Evolutionary conservation across 371 early-diverging fungal species (phyloP).

Genomic region (Phascolomyces articulosus): DNA sequence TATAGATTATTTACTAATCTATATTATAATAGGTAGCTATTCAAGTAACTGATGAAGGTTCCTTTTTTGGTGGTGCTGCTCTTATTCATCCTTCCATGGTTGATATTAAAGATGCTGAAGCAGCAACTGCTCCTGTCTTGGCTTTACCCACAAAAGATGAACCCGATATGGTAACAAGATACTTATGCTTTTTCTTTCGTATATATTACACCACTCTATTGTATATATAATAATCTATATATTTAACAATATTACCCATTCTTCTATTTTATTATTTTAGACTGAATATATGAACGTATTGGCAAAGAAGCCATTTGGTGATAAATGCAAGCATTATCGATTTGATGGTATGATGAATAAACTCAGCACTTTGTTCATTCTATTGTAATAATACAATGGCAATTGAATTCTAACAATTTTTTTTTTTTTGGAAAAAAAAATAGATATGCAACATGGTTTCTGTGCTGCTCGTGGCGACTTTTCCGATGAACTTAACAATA

Average conservation of each 20-base stretch:
- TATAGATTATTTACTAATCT: neutral
- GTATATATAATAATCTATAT: neutral
- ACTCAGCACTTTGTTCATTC: too few relatives aligned
- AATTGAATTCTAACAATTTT: too few relatives aligned
- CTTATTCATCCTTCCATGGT: constrained; percentile 66
- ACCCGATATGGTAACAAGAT: constrained; percentile 59
- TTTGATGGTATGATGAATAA: constrained; percentile 54
- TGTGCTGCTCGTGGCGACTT: constrained; percentile 71
- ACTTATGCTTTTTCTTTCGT: neutral
- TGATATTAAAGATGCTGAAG: constrained; percentile 51
- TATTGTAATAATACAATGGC: too few relatives aligned
- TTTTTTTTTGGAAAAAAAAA: neutral
- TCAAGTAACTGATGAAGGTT: constrained; percentile 26
- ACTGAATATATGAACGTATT: constrained; percentile 51
- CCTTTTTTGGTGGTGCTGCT: constrained; percentile 52
- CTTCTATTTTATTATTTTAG: constrained; percentile 10
- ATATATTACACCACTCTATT: neutral
- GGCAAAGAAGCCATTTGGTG: constrained; percentile 58
- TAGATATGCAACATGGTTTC: constrained; percentile 70
- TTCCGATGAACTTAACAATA: constrained; percentile 41
- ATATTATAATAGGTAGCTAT: constrained; percentile 31
- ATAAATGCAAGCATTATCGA: constrained; percentile 50
- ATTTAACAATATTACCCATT: neutral
- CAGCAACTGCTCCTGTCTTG: constrained; percentile 58
- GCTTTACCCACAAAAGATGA: constrained; percentile 67